Evolutionary conservation across 140 eudicot genomes (phyloP), one percentile per base, ranked within the genome.

Genomic region (Flaveria floridana): DNA sequence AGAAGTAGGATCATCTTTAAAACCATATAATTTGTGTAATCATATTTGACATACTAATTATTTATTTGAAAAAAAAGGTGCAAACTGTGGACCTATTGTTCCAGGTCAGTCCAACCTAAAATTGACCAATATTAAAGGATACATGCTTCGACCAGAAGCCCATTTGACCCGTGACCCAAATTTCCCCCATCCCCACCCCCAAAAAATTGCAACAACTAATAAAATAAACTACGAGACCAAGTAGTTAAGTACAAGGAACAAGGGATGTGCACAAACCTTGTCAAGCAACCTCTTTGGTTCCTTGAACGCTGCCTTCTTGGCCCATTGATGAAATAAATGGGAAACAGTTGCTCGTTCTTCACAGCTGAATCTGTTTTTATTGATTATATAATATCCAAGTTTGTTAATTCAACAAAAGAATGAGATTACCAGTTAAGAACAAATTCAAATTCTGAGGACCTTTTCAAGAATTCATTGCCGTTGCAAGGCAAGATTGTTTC

Each of bases 281-380:
- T 79, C 88, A 80, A 94, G 87, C 70, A 94, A 80, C 83, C 99
- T 84, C 88, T 86, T 90, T 65, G 99, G 97, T 25, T 94, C 91
- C 70, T 88, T 87, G 70, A 94, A 94, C 56, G 99, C 99, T 42
- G 96, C 86, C 86, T 88, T 94, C 78, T 88, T 94, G 56, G 97
- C 99, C 99, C 99, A 94, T 30, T 86, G 89, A 82, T 86, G 96
- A 59, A 94, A 94, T 74, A 94, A 55, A 80, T 84, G 96, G 57
- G 99, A 90, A 70, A 94, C 91, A 79, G 86, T 82, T 76, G 84
- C 91, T 73, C 99, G 89, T 30, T 86, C 91, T 73, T 94, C 99
- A 8, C 86, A 77, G 71, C 78, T 80, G 77, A 90, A 94, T 79
- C 99, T 90, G 84, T 53, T 62, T 34, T 66, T 28, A n/a, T 41